phyloP scores from a whole-genome alignment of 1,139 yeast genomes.

The Debaryomycetaceae sp. region DNA sequence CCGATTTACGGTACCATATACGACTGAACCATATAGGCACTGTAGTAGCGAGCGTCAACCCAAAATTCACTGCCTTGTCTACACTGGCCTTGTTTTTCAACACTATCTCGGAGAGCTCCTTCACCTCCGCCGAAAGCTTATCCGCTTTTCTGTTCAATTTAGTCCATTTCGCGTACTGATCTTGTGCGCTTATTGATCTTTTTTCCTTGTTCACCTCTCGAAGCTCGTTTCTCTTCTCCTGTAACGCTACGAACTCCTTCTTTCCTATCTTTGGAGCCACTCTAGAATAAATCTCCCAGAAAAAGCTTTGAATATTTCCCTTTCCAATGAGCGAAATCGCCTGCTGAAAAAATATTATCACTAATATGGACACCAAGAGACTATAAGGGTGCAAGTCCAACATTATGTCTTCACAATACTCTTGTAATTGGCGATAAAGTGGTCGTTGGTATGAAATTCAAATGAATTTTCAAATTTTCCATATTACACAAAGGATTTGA shows the following conservation, averaged over 20 bases:
- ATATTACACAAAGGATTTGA: constrained; percentile 3
- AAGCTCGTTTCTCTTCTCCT: constrained; percentile 44
- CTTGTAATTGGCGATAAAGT: background rate
- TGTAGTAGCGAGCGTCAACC: constrained; percentile 29
- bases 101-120: constrained; percentile 35
- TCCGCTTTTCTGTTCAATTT: constrained; percentile 75
- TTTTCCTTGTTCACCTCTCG: constrained; percentile 49
- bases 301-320: constrained; percentile 26
- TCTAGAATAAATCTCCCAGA: constrained; percentile 41
- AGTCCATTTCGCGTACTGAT: constrained; percentile 95
- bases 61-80: constrained; percentile 24
- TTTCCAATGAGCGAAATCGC: constrained; percentile 33
- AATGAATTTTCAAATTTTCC: background rate
- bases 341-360: constrained; percentile 31
- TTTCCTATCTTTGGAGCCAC: constrained; percentile 31
- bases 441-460: background rate
- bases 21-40: constrained; percentile 51
- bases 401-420: constrained; percentile 9
- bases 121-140: constrained; percentile 52
- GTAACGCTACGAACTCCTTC: constrained; percentile 31
- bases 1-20: constrained; percentile 53
- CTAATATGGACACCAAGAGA: constrained; percentile 23
- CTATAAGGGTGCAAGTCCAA: constrained; percentile 32
- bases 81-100: constrained; percentile 36
- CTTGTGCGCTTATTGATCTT: constrained; percentile 75